These are phyloP conservation scores for Globisporangium uncinulatum DNA, from an alignment of 352 stramenopile species.

Conservation along the genomic window DNA sequence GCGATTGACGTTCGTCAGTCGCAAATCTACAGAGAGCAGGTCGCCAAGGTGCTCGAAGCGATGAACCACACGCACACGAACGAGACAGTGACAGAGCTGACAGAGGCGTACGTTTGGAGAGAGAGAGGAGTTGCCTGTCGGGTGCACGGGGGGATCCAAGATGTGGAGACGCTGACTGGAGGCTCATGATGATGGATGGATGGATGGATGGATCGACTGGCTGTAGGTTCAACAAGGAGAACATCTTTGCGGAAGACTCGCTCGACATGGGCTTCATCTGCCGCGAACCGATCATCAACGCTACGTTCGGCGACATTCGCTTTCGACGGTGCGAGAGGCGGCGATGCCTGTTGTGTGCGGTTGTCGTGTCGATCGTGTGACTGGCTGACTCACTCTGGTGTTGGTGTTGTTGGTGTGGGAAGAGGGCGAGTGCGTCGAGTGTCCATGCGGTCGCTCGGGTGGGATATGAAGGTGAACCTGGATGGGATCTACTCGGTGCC, in stretches of 20 bases:
- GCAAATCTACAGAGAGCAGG: constrained; percentile 83
- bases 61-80: constrained; percentile 88
- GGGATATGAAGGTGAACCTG: constrained; percentile 88
- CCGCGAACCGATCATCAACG: constrained; percentile 87
- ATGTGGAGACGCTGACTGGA: background rate
- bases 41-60: constrained; percentile 71
- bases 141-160: background rate
- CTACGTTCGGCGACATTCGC: constrained; percentile 85
- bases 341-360: background rate
- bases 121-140: too few relatives aligned
- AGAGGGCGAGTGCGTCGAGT: constrained; percentile 78
- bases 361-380: background rate
- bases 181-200: too few relatives aligned
- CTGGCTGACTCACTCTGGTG: background rate
- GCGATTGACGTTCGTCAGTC: constrained; percentile 26
- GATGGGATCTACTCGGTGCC: constrained; percentile 86
- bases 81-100: constrained; percentile 83
- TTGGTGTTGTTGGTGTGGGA: background rate
- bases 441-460: constrained; percentile 84
- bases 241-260: constrained; percentile 78
- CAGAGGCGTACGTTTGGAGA: constrained; percentile 59
- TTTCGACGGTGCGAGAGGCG: constrained; percentile 56
- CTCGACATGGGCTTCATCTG: constrained; percentile 85
- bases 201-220: background rate
- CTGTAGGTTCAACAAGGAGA: constrained; percentile 80